phyloP scores from a whole-genome alignment of 768 basidiomycete genomes.

The Crassisporium funariophilum region DNA sequence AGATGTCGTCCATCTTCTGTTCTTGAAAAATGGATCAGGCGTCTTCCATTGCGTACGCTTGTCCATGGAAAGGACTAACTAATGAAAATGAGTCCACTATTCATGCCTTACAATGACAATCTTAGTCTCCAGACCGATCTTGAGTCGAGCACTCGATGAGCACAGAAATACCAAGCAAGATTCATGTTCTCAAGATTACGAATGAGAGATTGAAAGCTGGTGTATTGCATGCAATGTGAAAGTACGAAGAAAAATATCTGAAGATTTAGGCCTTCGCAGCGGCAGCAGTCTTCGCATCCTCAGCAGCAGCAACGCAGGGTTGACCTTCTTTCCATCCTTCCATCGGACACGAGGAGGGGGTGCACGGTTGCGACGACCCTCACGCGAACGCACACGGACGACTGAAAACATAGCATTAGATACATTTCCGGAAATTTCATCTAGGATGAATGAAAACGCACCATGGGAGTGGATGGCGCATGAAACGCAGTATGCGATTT shows the following conservation, averaged over 20 bases:
- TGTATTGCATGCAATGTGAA: constrained; percentile 6
- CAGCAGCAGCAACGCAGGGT: constrained; percentile 94
- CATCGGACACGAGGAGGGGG: constrained; percentile 96
- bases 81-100: no score
- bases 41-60: no score
- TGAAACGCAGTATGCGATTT: constrained; percentile 98
- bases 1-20: no score
- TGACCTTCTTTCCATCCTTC: constrained; percentile 96
- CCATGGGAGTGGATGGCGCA: constrained; percentile 99
- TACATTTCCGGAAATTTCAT: not conserved
- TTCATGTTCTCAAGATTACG: no score
- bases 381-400: constrained; percentile 95
- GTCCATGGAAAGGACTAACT: no score
- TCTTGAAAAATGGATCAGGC: no score
- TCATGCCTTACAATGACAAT: no score
- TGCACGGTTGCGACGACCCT: constrained; percentile 95
- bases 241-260: constrained; percentile 15
- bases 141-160: no score
- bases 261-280: constrained; percentile 52
- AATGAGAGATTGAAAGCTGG: constrained; percentile 10
- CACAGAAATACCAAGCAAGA: no score
- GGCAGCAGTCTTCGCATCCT: constrained; percentile 74
- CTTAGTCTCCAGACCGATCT: no score
- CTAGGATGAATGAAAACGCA: constrained; percentile 48
- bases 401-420: constrained; percentile 50